phyloP scores from a whole-genome alignment of 2,329 filamentous ascomycete genomes.

The Talaromyces rugulosus region DNA sequence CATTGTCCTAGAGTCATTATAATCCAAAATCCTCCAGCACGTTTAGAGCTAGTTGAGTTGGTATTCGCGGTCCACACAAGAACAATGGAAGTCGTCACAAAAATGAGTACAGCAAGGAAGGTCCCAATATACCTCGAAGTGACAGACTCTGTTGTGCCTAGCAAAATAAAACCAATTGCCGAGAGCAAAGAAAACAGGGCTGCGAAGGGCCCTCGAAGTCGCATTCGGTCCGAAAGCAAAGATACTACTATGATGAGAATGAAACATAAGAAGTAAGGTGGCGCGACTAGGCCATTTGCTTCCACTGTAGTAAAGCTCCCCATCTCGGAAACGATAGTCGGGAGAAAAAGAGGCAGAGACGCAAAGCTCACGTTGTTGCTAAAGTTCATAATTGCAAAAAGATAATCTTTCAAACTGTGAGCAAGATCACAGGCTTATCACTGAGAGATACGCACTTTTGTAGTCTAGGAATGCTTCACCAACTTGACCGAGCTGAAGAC shows the following conservation, averaged over 20 bases:
- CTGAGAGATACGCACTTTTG: slow-evolving; percentile 11
- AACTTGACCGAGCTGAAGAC: slow-evolving; percentile 16
- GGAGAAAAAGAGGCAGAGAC: slow-evolving; percentile 28
- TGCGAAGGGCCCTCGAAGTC: slow-evolving; percentile 38
- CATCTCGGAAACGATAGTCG: slow-evolving; percentile 32
- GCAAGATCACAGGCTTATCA: too few relatives aligned
- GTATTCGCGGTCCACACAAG: slow-evolving; percentile 37
- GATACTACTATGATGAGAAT: slow-evolving; percentile 33
- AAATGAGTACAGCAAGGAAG: slow-evolving; percentile 38
- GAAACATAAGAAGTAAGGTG: slow-evolving; percentile 40
- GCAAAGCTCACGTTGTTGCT: slow-evolving; percentile 29
- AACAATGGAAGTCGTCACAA: slow-evolving; percentile 31
- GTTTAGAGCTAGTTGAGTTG: slow-evolving; percentile 33
- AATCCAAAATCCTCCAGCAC: slow-evolving; percentile 33
- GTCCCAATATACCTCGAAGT: slow-evolving; percentile 34
- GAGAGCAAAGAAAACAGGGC: slow-evolving; percentile 30
- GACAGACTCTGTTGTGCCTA: slow-evolving; percentile 30
- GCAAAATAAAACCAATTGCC: slow-evolving; percentile 39
- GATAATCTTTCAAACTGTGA: slow-evolving; percentile 11
- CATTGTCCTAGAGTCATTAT: slow-evolving; percentile 36
- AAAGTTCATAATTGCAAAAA: slow-evolving; percentile 20
- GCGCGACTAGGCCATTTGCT: slow-evolving; percentile 36
- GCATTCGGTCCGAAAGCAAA: slow-evolving; percentile 33
- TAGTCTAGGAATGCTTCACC: slow-evolving; percentile 15
- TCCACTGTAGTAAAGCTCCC: slow-evolving; percentile 30